phyloP scores from a whole-genome alignment of 257 asterid species.

The Petrea volubilis region DNA sequence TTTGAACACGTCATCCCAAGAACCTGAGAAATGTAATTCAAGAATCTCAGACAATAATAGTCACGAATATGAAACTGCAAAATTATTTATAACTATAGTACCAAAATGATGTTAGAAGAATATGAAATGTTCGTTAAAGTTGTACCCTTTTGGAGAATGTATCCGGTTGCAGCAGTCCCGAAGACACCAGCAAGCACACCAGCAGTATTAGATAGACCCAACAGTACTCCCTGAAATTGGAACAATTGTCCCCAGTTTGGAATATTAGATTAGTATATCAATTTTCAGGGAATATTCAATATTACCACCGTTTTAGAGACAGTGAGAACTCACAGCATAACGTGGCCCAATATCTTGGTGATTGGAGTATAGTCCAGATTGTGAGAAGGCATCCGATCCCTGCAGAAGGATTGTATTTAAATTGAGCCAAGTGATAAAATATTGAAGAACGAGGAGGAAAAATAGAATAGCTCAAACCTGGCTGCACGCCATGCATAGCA shows the following conservation, averaged over 20 bases:
- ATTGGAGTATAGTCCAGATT: conserved; percentile 92
- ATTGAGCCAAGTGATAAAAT: conserved; percentile 5
- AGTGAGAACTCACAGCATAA: conserved; percentile 67
- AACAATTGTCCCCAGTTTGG: not conserved
- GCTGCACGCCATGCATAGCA: conserved; percentile 96
- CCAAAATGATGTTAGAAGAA: not conserved
- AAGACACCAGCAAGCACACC: conserved; percentile 97
- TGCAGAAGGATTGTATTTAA: conserved; percentile 26
- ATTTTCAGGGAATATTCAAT: not conserved
- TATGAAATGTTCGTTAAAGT: not conserved
- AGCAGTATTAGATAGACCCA: conserved; percentile 94
- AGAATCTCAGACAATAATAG: conserved; percentile 16
- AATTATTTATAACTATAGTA: not conserved
- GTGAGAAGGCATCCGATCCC: conserved; percentile 98
- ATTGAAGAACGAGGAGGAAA: conserved; percentile 5
- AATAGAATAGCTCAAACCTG: conserved; percentile 62
- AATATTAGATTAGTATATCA: not conserved
- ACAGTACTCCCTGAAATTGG: conserved; percentile 70
- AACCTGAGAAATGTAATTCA: conserved; percentile 49
- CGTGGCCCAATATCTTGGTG: conserved; percentile 99
- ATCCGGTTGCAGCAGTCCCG: conserved; percentile 98
- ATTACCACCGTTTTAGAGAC: not conserved
- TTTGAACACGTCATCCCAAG: conserved; percentile 95
- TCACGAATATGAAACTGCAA: not conserved
- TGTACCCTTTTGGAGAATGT: conserved; percentile 90